phyloP scores from a whole-genome alignment of 2,329 filamentous ascomycete species.

The Didymella arachidicola region DNA sequence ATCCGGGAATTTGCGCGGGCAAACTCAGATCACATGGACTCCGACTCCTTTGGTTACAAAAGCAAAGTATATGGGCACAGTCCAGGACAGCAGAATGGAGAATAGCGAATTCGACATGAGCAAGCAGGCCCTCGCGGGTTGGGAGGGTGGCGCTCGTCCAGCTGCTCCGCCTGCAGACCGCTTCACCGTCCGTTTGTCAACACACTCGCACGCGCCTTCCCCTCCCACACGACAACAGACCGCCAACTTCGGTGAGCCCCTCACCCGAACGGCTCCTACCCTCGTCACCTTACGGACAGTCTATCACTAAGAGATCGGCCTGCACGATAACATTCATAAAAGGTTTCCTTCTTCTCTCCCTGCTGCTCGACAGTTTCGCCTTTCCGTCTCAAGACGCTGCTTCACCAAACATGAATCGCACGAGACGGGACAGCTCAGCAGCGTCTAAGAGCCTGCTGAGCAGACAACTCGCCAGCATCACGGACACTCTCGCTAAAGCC shows the following conservation, averaged over 20 bases:
- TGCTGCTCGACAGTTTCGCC: background rate
- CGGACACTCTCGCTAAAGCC: constrained; percentile 24
- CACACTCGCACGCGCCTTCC: constrained; percentile 5
- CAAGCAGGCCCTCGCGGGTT: background rate
- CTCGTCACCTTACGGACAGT: background rate
- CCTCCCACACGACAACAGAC: constrained; percentile 2
- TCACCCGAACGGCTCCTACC: background rate
- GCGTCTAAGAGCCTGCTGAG: constrained; percentile 18
- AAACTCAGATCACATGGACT: background rate
- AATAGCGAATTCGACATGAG: background rate
- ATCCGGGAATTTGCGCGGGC: background rate
- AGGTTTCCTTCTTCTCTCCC: background rate
- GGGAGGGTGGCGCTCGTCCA: background rate
- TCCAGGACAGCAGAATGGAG: background rate
- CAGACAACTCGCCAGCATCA: constrained; percentile 31
- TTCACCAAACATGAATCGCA: constrained; percentile 4
- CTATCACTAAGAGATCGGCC: background rate
- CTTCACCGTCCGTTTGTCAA: background rate
- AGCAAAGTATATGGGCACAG: background rate
- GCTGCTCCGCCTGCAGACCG: background rate
- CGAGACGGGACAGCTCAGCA: background rate
- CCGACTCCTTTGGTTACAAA: background rate
- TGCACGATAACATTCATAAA: background rate
- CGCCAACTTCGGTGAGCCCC: background rate
- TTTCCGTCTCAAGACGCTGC: background rate